phyloP scores from a whole-genome alignment of 2,329 filamentous ascomycete genomes.

The Aureobasidium sp. region DNA sequence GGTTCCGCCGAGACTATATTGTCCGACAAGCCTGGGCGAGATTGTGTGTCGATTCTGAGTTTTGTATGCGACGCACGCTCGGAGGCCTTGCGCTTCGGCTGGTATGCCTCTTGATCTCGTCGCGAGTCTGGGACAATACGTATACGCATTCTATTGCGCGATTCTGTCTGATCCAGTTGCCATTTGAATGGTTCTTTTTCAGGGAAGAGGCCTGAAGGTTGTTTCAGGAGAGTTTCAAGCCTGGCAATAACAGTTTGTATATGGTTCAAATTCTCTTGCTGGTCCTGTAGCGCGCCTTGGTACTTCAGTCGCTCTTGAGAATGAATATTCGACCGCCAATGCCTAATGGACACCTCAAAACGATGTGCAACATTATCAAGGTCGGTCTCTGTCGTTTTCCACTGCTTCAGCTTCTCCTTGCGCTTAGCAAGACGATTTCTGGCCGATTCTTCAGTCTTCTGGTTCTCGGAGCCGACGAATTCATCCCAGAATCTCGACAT shows the following conservation, averaged over 20 bases:
- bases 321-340: conserved; percentile 95
- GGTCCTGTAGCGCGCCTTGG: conserved; percentile 81
- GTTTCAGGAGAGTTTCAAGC: conserved; percentile 69
- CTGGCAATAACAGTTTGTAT: conserved; percentile 68
- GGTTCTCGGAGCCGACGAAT: conserved; percentile 78
- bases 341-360: conserved; percentile 80
- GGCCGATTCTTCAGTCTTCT: conserved; percentile 67
- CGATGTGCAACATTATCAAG: conserved; percentile 66
- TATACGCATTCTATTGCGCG: conserved; percentile 88
- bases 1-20: conserved; percentile 21
- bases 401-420: conserved; percentile 73
- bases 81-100: conserved; percentile 71
- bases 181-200: conserved; percentile 58
- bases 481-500: conserved; percentile 81
- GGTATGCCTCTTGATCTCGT: conserved; percentile 63
- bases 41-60: conserved; percentile 26
- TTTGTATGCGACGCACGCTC: conserved; percentile 37
- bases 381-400: conserved; percentile 63
- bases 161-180: conserved; percentile 93
- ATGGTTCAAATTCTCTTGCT: conserved; percentile 81
- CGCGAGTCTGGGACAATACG: conserved; percentile 74
- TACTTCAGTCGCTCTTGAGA: conserved; percentile 87
- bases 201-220: conserved; percentile 75
- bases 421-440: conserved; percentile 64
- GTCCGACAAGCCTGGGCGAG: conserved; percentile 24